Evolutionary conservation across 176 grass and related monocot species (phyloP), one percentile per base, ranked within the genome.

Genomic region (Hyparrhenia diplandra): DNA sequence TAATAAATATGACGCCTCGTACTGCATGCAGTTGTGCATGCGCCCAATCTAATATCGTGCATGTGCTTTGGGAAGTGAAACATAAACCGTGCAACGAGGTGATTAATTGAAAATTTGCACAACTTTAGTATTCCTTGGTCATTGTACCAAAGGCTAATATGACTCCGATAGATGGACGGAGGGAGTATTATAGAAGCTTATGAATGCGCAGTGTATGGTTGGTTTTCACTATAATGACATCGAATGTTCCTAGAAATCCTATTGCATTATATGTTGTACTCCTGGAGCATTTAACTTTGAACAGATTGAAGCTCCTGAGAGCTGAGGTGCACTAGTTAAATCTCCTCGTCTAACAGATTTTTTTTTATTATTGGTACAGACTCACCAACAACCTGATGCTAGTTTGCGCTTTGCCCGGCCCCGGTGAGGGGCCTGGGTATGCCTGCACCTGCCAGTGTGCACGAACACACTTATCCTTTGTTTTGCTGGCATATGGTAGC

Each of bases 331-430:
- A 63, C 16, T 40, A 43, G 29, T 41, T 68, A 57, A 57, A 8
- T 64, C 24, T 63, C 65, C 1, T 64, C 41, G 21, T 5, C 25
- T 84, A 5, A 74, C 16, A 8, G 12, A 27, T 46, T 10, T 69
- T 60, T 55, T 76, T n/a, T n/a, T n/a, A n/a, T 30, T 43, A 27
- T 84, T 23, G 69, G 11, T 75, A 11, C 80, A 99, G 89, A 75
- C 82, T 79, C 90, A 98, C 67, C 92, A 95, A 23, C 92, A 95
- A 71, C 92, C 87, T 77, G 97, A 99, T 69, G 76, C 89, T 72
- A 92, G 80, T 88, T 93, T 95, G 90, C 87, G 91, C 87, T 84
- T 99, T 64, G 97, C 93, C 72, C 89, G 93, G 96, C 96, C 96
- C 93, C 96, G 90, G 28, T 99, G 75, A 93, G 96, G 93, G 92